A percentile compares a stretch with the other conserved stretches of the same genome.
Evolutionary conservation across 768 basidiomycete species (phyloP).

Genomic region (Xerocomus brunneocitrinus): DNA sequence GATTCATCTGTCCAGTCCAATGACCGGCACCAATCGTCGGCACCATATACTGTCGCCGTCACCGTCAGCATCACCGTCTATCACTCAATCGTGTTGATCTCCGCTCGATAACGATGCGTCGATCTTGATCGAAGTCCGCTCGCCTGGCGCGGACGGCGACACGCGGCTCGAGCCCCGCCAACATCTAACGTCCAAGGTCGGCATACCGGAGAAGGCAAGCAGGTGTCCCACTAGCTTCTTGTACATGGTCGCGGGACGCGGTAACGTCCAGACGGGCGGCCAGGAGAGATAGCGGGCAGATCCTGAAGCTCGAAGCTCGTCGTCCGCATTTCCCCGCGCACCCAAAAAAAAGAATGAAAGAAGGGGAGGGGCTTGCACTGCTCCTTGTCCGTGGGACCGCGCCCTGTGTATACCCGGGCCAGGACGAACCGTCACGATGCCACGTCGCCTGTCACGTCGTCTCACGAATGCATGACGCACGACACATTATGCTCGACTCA

Average conservation of each 20-base stretch:
- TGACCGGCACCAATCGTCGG: not conserved
- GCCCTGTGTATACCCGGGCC: not conserved
- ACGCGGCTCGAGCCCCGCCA: not conserved
- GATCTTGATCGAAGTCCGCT: not conserved
- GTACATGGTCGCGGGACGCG: not conserved
- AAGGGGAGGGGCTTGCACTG: not conserved
- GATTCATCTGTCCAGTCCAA: not conserved
- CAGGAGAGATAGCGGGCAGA: not conserved
- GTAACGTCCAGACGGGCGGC: not conserved
- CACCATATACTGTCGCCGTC: not conserved
- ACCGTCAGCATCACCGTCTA: not conserved
- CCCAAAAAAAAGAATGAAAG: not conserved
- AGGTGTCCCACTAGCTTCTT: not conserved
- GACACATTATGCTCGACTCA: not conserved
- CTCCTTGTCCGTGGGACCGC: not conserved
- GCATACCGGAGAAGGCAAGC: not conserved
- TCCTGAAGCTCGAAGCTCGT: not conserved
- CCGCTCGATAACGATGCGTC: not conserved
- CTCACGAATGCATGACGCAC: not conserved
- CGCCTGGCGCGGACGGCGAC: not conserved
- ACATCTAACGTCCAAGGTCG: not conserved
- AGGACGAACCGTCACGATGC: not conserved
- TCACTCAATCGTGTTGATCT: not conserved
- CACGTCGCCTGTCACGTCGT: not conserved
- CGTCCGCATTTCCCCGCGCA: not conserved